Evolutionary conservation across 257 asterid species (phyloP).

Genomic region (Nicotiana tabacum): DNA sequence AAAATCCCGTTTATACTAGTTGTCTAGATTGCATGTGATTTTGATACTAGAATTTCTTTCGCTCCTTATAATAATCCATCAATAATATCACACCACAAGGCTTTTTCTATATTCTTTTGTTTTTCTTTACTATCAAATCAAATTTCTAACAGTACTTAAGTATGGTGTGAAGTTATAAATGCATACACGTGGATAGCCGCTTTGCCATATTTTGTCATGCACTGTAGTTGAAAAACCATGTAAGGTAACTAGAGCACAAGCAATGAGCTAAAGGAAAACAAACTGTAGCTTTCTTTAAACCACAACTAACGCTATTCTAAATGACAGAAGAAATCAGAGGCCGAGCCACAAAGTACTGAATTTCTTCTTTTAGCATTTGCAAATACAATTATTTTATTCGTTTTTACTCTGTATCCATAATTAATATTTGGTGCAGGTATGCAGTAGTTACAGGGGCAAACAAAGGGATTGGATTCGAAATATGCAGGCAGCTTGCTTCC

Average conservation of each 20-base stretch:
- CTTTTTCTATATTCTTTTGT: no score
- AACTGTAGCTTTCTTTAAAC: background rate
- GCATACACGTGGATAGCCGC: background rate
- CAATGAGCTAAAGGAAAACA: background rate
- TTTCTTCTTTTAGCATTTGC: background rate
- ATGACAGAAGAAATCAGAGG: background rate
- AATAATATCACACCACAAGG: no score
- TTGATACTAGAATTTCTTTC: no score
- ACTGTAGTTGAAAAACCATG: background rate
- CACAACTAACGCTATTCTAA: background rate
- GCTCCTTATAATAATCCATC: no score
- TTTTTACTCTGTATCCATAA: background rate
- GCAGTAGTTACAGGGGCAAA: conserved; percentile 61
- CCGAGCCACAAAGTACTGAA: background rate
- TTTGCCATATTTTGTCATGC: background rate
- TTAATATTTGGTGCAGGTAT: conserved; percentile 13
- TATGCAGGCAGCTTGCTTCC: conserved; percentile 48
- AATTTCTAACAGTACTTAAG: background rate
- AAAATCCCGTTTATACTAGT: no score
- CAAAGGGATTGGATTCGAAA: conserved; percentile 55
- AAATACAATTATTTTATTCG: background rate
- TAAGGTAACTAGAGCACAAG: background rate
- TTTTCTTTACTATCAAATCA: background rate
- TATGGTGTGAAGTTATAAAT: background rate
- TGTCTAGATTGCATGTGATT: no score